Evolutionary conservation across 2,329 filamentous ascomycete species (phyloP), one percentile per base, ranked within the genome.

Genomic region (Aspergillus vadensis): DNA sequence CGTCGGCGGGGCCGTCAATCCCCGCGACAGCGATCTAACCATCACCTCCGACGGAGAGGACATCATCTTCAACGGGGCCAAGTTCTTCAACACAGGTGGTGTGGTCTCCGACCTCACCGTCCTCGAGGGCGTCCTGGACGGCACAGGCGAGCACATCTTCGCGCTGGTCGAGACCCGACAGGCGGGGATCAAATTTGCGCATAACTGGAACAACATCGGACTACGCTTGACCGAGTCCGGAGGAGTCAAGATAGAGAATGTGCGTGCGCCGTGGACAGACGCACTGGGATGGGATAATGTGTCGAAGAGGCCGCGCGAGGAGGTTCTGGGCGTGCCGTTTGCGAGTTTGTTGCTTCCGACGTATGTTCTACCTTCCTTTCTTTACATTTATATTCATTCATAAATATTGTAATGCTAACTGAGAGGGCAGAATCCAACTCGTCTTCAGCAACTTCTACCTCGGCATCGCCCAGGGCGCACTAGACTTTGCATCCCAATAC

Each of bases 381-480:
- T 8, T 27, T 8, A 23, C 19, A 17, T 19, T 19, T 23, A 8
- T 38, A 8, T 10, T 15, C 38, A 12, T 15, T 19, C 3, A 15
- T 36, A 4, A 25, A 32, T 17, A 2, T 3, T 2, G 10, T 2
- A 15, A 27, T 38, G 7, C 56, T 59, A n/a, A 60, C 10, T 2
- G 23, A 23, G 23, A 23, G 23, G 1, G 23, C 23, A 23, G 23
- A 23, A 23, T 23, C 60, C 86, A 89, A 69, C 80, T 88, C 0
- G 83, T 87, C n/a, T 89, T 89, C 72, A 80, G 79, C 68, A 88
- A 88, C 70, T 86, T 89, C 68, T 88, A 89, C 69, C 76, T 88
- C 1, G 86, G 86, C 2, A 88, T 88, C 61, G 83, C 86, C 0
- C 79, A 82, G 47, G 86, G 87, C 0, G 83, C 86, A 0, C 76